Evolutionary conservation across 495 filamentous ascomycete species (phyloP).

Genomic region (Thozetella sp.): DNA sequence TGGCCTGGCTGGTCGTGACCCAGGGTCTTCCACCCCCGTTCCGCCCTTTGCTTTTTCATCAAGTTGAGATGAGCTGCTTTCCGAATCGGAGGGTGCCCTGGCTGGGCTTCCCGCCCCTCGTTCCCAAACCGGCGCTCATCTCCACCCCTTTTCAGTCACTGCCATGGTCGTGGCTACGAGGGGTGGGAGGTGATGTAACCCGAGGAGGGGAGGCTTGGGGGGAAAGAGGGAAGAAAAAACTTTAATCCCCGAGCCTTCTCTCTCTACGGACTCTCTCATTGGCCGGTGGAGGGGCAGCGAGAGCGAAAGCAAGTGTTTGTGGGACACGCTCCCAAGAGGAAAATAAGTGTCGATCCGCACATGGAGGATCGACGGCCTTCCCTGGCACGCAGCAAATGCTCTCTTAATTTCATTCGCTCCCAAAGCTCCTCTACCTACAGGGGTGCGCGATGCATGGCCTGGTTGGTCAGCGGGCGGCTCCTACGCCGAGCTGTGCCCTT

Average conservation of each 20-base stretch:
- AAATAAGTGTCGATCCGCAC: constrained; percentile 1
- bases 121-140: background rate
- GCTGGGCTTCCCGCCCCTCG: background rate
- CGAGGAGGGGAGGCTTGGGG: too few relatives aligned
- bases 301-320: background rate
- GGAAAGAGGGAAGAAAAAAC: too few relatives aligned
- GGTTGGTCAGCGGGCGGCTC: too few relatives aligned
- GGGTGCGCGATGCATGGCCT: too few relatives aligned
- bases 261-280: background rate
- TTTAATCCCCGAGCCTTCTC: background rate
- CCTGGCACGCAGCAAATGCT: background rate
- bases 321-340: background rate
- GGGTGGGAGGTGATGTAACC: background rate
- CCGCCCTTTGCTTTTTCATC: too few relatives aligned
- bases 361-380: constrained; percentile 1
- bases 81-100: background rate
- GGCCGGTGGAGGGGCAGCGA: background rate
- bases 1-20: too few relatives aligned
- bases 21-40: too few relatives aligned
- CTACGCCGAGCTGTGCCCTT: too few relatives aligned
- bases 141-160: background rate
- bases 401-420: background rate
- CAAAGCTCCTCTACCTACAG: too few relatives aligned
- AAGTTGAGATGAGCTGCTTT: background rate
- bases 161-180: background rate